These are phyloP conservation scores for Nissolia schottii DNA, from an alignment of 306 rosid genomes.

Conservation along the genomic window DNA sequence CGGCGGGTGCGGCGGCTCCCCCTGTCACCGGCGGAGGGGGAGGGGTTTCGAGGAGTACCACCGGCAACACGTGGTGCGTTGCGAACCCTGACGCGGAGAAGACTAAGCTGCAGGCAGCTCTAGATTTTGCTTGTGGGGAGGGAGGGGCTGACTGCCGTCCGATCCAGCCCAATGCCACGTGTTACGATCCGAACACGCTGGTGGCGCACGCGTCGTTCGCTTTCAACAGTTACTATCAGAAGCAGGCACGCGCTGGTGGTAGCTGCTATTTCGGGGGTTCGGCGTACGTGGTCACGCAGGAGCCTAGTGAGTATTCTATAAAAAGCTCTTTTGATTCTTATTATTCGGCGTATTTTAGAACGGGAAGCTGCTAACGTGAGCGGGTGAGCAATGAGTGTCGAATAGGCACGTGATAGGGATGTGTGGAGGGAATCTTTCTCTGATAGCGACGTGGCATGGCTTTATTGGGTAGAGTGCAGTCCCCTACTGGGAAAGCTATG, in stretches of 20 bases:
- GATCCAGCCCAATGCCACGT: conserved; percentile 72
- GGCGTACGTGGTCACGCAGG: conserved; percentile 90
- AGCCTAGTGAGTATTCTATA: conserved; percentile 64
- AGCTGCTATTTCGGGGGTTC: conserved; percentile 90
- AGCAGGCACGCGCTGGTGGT: conserved; percentile 64
- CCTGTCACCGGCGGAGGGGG: conserved; percentile 29
- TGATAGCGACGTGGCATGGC: conserved; percentile 7
- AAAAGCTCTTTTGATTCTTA: not conserved
- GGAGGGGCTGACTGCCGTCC: conserved; percentile 90
- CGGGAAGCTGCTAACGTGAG: conserved; percentile 7
- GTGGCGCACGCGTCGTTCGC: conserved; percentile 88
- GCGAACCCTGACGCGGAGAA: conserved; percentile 68
- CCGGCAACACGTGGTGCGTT: conserved; percentile 86
- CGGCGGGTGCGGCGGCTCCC: not conserved
- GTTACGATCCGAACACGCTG: conserved; percentile 67
- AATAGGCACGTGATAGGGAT: conserved; percentile 34
- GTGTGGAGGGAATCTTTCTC: conserved; percentile 23
- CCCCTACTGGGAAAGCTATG: no score
- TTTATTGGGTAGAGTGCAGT: conserved; percentile 24
- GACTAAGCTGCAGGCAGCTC: conserved; percentile 59
- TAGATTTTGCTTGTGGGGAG: conserved; percentile 92
- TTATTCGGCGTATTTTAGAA: conserved; percentile 22
- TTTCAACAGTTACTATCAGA: conserved; percentile 87
- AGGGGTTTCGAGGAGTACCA: conserved; percentile 60
- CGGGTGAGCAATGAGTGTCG: not conserved